These are phyloP conservation scores for Lipomyces spencermartinsiae DNA, from an alignment of 805 yeast genomes.

Conservation along the genomic window DNA sequence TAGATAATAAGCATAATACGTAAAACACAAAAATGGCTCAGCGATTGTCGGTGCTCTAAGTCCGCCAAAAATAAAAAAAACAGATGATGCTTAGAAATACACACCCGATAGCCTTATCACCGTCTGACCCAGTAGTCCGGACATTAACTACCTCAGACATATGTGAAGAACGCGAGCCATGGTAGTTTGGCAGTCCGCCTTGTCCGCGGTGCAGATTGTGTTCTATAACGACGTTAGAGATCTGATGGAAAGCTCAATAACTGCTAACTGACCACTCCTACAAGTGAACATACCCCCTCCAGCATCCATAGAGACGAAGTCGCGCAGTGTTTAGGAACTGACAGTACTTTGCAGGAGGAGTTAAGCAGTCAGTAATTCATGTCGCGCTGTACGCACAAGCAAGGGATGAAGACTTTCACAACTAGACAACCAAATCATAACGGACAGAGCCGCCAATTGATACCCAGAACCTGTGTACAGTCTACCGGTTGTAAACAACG, in stretches of 20 bases:
- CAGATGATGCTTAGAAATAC: background rate
- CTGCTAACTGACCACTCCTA: background rate
- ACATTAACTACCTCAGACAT: background rate
- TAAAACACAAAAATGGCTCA: background rate
- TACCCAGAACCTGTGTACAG: background rate
- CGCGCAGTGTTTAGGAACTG: background rate
- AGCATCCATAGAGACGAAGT: slow-evolving; percentile 2
- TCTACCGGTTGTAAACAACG: background rate
- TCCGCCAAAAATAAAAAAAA: no score
- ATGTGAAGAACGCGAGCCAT: background rate
- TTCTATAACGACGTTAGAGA: background rate
- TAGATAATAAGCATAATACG: no score
- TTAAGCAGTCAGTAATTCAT: background rate
- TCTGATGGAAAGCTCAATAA: background rate
- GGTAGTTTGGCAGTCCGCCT: background rate
- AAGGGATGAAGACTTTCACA: background rate
- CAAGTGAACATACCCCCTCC: slow-evolving; percentile 7
- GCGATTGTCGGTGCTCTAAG: background rate
- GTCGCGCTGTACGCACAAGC: background rate
- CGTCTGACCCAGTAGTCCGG: background rate
- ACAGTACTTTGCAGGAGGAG: background rate
- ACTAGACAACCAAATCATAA: background rate
- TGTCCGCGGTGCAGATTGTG: background rate
- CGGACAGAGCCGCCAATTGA: background rate
- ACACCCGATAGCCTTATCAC: background rate